Evolutionary conservation across 192 early-diverging fungal genomes (phyloP).

Genomic region (Linnemannia exigua): DNA sequence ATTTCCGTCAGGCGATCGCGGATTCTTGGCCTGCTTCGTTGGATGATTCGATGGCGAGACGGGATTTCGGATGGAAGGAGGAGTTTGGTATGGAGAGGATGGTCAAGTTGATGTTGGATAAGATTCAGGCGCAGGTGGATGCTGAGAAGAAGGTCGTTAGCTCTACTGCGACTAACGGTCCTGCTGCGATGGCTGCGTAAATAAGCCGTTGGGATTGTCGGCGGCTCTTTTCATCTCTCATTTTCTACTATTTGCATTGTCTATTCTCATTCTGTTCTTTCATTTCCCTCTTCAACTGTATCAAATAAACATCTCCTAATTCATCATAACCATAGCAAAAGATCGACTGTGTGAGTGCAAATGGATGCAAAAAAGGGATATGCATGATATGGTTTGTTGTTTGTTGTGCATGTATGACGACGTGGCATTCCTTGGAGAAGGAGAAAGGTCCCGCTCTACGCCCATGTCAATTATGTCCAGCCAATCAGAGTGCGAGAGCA

Average conservation of each 20-base stretch:
- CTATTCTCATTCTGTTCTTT: neutral
- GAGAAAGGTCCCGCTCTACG: neutral
- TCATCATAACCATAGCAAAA: neutral
- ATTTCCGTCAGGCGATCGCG: constrained; percentile 76
- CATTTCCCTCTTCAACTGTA: neutral
- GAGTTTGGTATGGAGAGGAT: constrained; percentile 69
- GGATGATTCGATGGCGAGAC: constrained; percentile 70
- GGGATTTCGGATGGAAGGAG: constrained; percentile 78
- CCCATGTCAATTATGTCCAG: neutral
- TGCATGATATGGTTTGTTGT: neutral
- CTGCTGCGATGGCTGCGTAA: constrained; percentile 40
- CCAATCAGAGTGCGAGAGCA: neutral
- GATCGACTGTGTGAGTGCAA: neutral
- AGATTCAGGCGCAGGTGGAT: constrained; percentile 64
- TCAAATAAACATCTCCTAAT: no score
- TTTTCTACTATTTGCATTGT: neutral
- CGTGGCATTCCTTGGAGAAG: neutral
- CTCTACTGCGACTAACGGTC: neutral
- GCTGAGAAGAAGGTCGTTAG: constrained; percentile 39
- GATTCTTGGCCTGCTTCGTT: constrained; percentile 74
- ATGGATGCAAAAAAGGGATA: no score
- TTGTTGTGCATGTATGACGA: neutral
- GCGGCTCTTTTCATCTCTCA: neutral
- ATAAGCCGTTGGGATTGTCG: neutral
- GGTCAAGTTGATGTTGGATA: constrained; percentile 71